Conservation (phyloP, 1,284 basidiomycete genomes). For the Papiliotrema nemorosa region DNA sequence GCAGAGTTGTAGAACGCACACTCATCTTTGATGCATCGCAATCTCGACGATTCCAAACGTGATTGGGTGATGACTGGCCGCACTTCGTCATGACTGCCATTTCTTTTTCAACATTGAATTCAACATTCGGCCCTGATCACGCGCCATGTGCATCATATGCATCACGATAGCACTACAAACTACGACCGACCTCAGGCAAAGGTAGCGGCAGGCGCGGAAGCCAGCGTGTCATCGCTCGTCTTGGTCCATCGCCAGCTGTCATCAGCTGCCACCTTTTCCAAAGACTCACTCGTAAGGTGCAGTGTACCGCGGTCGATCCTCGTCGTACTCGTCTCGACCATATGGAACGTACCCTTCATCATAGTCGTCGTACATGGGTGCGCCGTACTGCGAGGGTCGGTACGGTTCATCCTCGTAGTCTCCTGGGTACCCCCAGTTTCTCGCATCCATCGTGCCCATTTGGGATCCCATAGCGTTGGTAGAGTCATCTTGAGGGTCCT, state of each 20-base stretch:
- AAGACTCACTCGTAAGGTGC: background rate
- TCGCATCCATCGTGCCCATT: background rate
- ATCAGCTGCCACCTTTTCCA: background rate
- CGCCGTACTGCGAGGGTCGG: background rate
- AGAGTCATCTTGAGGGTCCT: background rate
- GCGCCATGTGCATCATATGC: too few species aligned
- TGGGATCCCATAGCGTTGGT: background rate
- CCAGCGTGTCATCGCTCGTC: background rate
- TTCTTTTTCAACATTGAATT: too few species aligned
- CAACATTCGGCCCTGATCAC: too few species aligned
- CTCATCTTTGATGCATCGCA: too few species aligned
- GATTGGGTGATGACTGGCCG: too few species aligned
- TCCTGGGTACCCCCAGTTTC: background rate
- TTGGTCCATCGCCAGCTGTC: constrained; percentile 5
- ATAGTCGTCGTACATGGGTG: background rate
- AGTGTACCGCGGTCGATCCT: background rate
- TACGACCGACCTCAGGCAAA: too few species aligned
- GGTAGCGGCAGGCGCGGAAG: background rate
- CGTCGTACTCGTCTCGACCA: background rate
- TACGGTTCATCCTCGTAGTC: background rate
- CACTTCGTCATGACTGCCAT: too few species aligned
- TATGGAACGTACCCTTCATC: background rate
- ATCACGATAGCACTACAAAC: too few species aligned
- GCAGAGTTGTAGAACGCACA: too few species aligned
- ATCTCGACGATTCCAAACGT: too few species aligned